Conservation (phyloP, 139 green algal species). For the Dunaliella primolecta region DNA sequence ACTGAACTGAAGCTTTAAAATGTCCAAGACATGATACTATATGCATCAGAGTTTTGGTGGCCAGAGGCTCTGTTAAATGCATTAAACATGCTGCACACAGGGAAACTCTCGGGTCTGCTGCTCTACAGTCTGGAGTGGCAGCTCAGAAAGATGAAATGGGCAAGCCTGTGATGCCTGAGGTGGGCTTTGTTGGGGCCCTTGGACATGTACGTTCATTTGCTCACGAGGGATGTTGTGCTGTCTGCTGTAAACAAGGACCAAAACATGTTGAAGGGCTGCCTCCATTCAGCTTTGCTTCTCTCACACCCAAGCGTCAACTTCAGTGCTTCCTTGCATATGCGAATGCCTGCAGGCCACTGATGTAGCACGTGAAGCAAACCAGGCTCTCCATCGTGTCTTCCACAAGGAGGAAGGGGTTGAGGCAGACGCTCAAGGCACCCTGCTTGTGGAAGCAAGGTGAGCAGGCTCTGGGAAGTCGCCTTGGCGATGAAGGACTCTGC, state of each 20-base stretch:
- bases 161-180: not conserved
- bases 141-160: slow-evolving; percentile 4
- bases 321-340: too few species aligned
- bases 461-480: not conserved
- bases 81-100: too few species aligned
- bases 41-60: too few species aligned
- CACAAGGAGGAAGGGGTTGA: slow-evolving; percentile 12
- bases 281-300: too few species aligned
- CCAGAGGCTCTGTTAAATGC: too few species aligned
- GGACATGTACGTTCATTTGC: not conserved
- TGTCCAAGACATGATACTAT: too few species aligned
- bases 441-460: not conserved
- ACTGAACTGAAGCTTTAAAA: too few species aligned
- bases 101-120: not conserved
- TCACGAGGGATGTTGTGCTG: too few species aligned
- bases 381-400: slow-evolving; percentile 25
- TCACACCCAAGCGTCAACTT: too few species aligned
- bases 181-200: not conserved
- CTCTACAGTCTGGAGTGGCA: not conserved
- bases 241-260: too few species aligned
- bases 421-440: not conserved
- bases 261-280: too few species aligned
- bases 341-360: slow-evolving; percentile 11
- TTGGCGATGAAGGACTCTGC: too few species aligned
- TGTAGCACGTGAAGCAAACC: slow-evolving; percentile 21